These are phyloP conservation scores for Isatis tinctoria DNA, from an alignment of 345 rosid species.

Conservation along the genomic window DNA sequence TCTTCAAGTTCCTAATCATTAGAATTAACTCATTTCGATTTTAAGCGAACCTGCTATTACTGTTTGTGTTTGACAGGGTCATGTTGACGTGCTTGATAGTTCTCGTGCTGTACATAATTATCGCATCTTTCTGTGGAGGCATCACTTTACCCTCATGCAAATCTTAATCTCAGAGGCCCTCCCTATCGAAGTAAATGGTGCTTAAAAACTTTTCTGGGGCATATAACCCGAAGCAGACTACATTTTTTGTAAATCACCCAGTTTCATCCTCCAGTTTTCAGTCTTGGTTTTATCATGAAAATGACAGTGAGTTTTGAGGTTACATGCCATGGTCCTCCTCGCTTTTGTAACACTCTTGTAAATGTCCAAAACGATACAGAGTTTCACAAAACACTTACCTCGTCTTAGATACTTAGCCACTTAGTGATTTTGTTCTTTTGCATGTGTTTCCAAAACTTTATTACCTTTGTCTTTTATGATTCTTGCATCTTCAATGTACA, in stretches of 20 bases:
- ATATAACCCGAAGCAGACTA: neutral
- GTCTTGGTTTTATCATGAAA: conserved; percentile 13
- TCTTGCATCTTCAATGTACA: neutral
- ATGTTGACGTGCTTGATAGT: conserved; percentile 77
- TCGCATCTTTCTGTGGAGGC: conserved; percentile 95
- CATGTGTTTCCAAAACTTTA: neutral
- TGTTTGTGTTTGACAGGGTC: conserved; percentile 55
- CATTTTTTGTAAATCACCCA: neutral
- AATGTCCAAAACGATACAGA: conserved; percentile 18
- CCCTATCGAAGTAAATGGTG: conserved; percentile 5
- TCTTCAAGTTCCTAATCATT: neutral
- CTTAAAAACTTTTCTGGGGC: neutral
- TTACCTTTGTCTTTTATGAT: neutral
- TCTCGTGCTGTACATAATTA: conserved; percentile 70
- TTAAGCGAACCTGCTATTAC: neutral
- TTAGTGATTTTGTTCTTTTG: conserved; percentile 5
- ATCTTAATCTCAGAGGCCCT: conserved; percentile 41
- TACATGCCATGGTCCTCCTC: neutral
- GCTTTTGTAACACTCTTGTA: conserved; percentile 16
- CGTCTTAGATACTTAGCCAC: neutral
- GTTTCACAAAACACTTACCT: neutral
- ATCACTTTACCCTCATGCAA: conserved; percentile 82
- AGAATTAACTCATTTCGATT: neutral
- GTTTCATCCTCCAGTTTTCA: neutral
- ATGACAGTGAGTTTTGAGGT: conserved; percentile 2